Conservation (phyloP, 176 grass and related monocot species). For the Lolium multiflorum region DNA sequence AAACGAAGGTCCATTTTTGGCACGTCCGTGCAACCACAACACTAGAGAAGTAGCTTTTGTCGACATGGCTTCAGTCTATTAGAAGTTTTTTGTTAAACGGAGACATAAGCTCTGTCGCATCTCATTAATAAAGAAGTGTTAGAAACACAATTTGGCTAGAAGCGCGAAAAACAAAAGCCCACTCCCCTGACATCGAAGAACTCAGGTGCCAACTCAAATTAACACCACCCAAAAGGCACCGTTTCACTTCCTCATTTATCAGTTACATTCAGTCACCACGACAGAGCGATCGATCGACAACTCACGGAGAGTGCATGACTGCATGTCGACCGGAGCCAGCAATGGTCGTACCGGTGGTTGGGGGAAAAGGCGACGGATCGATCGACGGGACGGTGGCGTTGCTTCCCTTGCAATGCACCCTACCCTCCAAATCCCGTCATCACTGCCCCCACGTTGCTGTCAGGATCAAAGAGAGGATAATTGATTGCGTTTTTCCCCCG, state of each 20-base stretch:
- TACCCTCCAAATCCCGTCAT: constrained; percentile 46
- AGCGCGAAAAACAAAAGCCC: too few species aligned
- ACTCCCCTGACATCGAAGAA: too few species aligned
- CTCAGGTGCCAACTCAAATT: too few species aligned
- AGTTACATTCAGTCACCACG: neutral
- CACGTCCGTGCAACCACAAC: neutral
- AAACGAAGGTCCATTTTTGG: neutral
- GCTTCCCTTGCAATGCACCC: constrained; percentile 73
- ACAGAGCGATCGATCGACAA: neutral
- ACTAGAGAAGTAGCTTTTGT: neutral
- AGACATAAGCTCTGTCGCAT: too few species aligned
- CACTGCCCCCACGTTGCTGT: constrained; percentile 42
- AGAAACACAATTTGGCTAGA: too few species aligned
- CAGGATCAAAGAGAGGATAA: constrained; percentile 11
- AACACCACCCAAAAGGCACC: too few species aligned
- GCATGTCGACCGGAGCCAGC: neutral
- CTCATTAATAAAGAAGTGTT: too few species aligned
- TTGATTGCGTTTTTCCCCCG: neutral
- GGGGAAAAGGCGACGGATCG: constrained; percentile 30
- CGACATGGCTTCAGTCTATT: neutral
- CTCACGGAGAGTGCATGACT: neutral
- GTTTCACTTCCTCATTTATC: neutral
- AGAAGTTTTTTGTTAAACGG: neutral
- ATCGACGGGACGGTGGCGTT: constrained; percentile 46
- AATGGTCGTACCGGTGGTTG: constrained; percentile 38